Evolutionary conservation across 768 basidiomycete species (phyloP).

Genomic region (Termitomyces sp.): DNA sequence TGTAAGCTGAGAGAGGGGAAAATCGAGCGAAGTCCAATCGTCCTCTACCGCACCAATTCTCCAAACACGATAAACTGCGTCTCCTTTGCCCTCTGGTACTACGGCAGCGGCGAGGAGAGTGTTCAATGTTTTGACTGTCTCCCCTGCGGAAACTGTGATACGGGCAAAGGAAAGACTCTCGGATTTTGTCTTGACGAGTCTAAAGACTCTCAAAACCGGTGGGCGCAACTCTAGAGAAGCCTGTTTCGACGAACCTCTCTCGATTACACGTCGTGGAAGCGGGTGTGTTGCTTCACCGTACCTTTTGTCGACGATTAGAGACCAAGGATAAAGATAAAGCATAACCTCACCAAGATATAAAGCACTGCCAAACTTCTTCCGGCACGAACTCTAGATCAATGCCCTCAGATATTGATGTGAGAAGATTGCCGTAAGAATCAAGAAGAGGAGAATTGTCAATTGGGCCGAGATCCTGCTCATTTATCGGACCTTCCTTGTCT

Average conservation of each 20-base stretch:
- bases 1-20: slow-evolving; percentile 28
- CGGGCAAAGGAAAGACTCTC: slow-evolving; percentile 26
- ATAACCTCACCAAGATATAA: slow-evolving; percentile 62
- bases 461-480: slow-evolving; percentile 64
- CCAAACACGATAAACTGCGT: slow-evolving; percentile 60
- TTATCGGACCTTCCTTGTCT: slow-evolving; percentile 64
- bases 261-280: slow-evolving; percentile 66
- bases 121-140: slow-evolving; percentile 42
- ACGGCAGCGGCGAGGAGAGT: slow-evolving; percentile 37
- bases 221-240: slow-evolving; percentile 71
- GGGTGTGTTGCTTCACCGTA: slow-evolving; percentile 60
- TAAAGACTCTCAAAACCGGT: slow-evolving; percentile 56
- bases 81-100: slow-evolving; percentile 22
- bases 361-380: slow-evolving; percentile 61
- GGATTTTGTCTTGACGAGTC: slow-evolving; percentile 30
- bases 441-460: slow-evolving; percentile 73
- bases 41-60: slow-evolving; percentile 41
- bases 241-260: slow-evolving; percentile 47
- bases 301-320: slow-evolving; percentile 36
- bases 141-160: slow-evolving; percentile 48
- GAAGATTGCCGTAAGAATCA: slow-evolving; percentile 49
- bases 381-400: slow-evolving; percentile 77
- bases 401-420: slow-evolving; percentile 47
- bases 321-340: not conserved
- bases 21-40: slow-evolving; percentile 31